These are phyloP conservation scores for Talaromyces ruber DNA, from an alignment of 495 filamentous ascomycete species.

Conservation along the genomic window DNA sequence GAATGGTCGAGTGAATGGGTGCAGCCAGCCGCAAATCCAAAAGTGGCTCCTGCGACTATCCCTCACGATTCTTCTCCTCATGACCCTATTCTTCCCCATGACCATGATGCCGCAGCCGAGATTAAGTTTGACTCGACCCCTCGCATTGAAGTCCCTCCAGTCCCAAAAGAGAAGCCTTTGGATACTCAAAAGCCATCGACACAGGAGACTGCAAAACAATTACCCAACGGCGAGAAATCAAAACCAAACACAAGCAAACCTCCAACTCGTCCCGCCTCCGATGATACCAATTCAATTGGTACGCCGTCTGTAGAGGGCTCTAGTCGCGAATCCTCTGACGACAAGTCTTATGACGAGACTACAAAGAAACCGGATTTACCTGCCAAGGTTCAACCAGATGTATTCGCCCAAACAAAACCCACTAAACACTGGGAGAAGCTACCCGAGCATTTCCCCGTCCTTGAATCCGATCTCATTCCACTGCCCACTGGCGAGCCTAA, in stretches of 20 bases:
- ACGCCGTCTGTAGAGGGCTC: background rate
- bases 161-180: background rate
- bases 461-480: slow-evolving; percentile 56
- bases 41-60: background rate
- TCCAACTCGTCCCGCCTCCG: background rate
- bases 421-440: slow-evolving; percentile 59
- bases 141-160: background rate
- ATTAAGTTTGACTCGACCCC: background rate
- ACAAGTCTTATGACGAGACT: background rate
- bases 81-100: background rate
- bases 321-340: background rate
- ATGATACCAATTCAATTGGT: background rate
- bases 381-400: background rate
- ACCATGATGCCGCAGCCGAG: background rate
- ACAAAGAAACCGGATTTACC: slow-evolving; percentile 2
- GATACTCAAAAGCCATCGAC: background rate
- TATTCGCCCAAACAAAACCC: background rate
- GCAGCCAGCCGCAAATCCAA: background rate
- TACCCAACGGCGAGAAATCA: background rate
- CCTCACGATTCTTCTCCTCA: background rate
- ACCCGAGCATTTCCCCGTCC: slow-evolving; percentile 66
- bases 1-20: slow-evolving; percentile 8
- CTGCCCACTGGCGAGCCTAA: slow-evolving; percentile 65
- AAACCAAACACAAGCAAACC: background rate
- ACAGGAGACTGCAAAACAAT: background rate